phyloP scores from a whole-genome alignment of 192 early-diverging fungal genomes.

The Gamsiella multidivaricata region DNA sequence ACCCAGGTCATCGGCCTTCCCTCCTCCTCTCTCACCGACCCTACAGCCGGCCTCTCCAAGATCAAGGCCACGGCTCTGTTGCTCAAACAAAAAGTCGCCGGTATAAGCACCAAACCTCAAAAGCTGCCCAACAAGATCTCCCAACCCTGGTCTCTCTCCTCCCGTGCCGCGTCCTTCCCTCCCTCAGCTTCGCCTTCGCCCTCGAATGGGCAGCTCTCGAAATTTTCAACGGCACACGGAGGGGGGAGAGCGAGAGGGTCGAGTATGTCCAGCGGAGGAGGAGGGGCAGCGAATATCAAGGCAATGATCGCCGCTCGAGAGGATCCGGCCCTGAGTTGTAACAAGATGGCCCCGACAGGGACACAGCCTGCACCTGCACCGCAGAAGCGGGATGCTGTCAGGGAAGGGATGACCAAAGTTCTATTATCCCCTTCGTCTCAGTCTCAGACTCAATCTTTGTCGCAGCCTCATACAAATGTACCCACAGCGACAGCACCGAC shows the following conservation, averaged over 20 bases:
- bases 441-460: background rate
- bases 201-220: too few species aligned
- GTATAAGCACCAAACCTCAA: slow-evolving; percentile 32
- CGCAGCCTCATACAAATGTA: too few species aligned
- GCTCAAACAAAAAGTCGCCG: slow-evolving; percentile 50
- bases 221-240: background rate
- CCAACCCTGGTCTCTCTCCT: slow-evolving; percentile 26
- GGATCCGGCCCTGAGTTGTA: slow-evolving; percentile 44
- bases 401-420: slow-evolving; percentile 31
- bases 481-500: too few species aligned
- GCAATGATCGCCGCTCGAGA: slow-evolving; percentile 49
- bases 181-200: slow-evolving; percentile 11
- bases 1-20: slow-evolving; percentile 24
- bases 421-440: slow-evolving; percentile 14
- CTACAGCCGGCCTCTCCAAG: slow-evolving; percentile 34
- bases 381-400: slow-evolving; percentile 12
- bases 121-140: slow-evolving; percentile 44
- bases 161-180: slow-evolving; percentile 19
- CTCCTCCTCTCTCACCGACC: background rate
- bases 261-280: background rate
- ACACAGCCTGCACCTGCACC: slow-evolving; percentile 28
- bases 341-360: slow-evolving; percentile 33
- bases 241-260: background rate
- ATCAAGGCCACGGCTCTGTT: slow-evolving; percentile 46
- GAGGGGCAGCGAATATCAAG: slow-evolving; percentile 20